Base-by-base conservation (phyloP, 1,284 basidiomycete species). In the Agaricales sp. region DNA sequence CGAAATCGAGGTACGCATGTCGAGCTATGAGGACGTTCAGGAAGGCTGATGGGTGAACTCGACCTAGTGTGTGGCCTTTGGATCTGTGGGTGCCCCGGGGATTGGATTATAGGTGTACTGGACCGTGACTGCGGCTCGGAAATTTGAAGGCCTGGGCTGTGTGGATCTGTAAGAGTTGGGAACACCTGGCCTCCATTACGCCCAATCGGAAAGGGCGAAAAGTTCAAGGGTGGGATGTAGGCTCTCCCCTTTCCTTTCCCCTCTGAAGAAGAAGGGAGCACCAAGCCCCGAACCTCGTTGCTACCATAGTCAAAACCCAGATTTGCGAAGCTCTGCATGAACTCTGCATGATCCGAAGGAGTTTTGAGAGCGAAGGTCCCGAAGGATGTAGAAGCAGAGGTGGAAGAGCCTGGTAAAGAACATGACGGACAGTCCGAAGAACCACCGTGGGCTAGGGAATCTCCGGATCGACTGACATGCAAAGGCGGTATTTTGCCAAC, bases 191-290 rank as follows among this genome's bases (percentile, higher is more conserved):
- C 18, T 18, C 16, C 6, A 20, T 11, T 18, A 4, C 8, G 19
- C 8, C 8, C 39, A 16, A 16, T 4, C 19, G 8, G 8, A 4
- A 18, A 16, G 4, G 4, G 13, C 8, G n/a, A n/a, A 16, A 41
- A 80, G 50, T 82, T 79, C 51, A 85, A 69, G 56, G 69, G 69
- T 51, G 82, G 79, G 38, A 80, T 73, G 24, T 63, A 61, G 53
- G 82, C 82, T 58, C 63, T 76, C 51, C 64, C 74, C 61, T 84
- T 86, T 52, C 79, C 82, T 65, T 77, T 80, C 46, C 64, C 59
- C 54, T 67, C 55, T 59, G 25, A 55, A 47, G 50, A 58, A 55
- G 14, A 59, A 57, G 58, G 62, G 57, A 52, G 46, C 45, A 45
- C 50, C 52, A 25, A 44, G 45, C 38, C 18, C 35, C 12, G 52